Evolutionary conservation across 768 basidiomycete genomes (phyloP).

Genomic region (Collybia nuda): DNA sequence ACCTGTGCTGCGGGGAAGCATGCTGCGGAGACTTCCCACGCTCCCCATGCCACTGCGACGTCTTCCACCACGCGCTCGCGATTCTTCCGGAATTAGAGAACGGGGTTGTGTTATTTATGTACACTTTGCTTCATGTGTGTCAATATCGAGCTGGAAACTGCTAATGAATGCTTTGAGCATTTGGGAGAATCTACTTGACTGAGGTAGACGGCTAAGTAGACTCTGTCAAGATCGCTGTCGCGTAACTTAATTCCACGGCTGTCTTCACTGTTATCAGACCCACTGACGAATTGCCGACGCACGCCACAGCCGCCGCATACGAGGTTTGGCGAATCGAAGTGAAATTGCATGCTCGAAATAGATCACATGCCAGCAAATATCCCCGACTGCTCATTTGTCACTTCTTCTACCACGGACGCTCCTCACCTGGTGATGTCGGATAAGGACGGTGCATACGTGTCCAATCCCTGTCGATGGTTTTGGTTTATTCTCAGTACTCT

Average conservation of each 20-base stretch:
- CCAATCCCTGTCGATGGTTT: conserved; percentile 4
- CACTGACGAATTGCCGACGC: background rate
- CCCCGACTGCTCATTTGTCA: conserved; percentile 1
- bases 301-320: background rate
- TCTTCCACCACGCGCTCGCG: conserved; percentile 19
- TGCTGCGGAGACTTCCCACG: conserved; percentile 13
- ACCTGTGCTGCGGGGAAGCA: conserved; percentile 35
- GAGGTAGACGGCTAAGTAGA: too few relatives aligned
- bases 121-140: too few relatives aligned
- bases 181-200: too few relatives aligned
- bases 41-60: conserved; percentile 2
- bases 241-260: background rate
- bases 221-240: background rate
- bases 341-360: conserved; percentile 1
- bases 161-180: too few relatives aligned
- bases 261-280: background rate
- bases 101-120: background rate
- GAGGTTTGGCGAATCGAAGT: conserved; percentile 8
- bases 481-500: conserved; percentile 2
- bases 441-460: conserved; percentile 14
- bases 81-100: conserved; percentile 20
- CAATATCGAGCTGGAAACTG: too few relatives aligned
- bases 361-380: conserved; percentile 3
- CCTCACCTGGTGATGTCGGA: conserved; percentile 6
- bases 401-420: background rate